These are phyloP conservation scores for Trifolium fragiferum DNA, from an alignment of 306 rosid genomes.

Conservation along the genomic window DNA sequence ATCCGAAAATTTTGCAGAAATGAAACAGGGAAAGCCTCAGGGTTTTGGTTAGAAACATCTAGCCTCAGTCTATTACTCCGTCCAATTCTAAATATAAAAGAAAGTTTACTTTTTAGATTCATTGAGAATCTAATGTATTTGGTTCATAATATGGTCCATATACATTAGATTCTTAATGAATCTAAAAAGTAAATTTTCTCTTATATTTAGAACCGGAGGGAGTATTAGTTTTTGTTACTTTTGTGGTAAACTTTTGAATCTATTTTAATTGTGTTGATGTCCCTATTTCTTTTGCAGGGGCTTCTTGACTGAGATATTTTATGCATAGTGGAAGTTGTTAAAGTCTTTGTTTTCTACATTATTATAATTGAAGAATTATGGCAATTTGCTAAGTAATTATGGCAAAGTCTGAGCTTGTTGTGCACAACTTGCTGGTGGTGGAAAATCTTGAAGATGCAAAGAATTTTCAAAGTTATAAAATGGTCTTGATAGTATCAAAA, in stretches of 20 bases:
- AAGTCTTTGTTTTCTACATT: background rate
- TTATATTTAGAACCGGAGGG: too few relatives aligned
- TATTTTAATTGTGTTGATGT: slow-evolving; percentile 12
- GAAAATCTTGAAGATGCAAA: background rate
- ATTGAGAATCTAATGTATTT: too few relatives aligned
- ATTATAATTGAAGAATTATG: background rate
- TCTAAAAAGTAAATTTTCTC: too few relatives aligned
- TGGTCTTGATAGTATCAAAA: background rate
- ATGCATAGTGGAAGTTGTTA: slow-evolving; percentile 26
- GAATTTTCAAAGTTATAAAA: background rate
- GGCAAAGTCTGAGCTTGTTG: slow-evolving; percentile 34
- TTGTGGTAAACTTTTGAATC: background rate
- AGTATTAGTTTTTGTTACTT: background rate
- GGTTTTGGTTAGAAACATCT: slow-evolving; percentile 68
- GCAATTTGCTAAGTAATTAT: background rate
- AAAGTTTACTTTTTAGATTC: too few relatives aligned
- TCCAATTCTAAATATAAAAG: too few relatives aligned
- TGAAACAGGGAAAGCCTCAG: slow-evolving; percentile 56
- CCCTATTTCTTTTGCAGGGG: slow-evolving; percentile 55
- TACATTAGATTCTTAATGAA: too few relatives aligned
- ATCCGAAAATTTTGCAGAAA: slow-evolving; percentile 56
- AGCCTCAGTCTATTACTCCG: background rate
- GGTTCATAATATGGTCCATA: too few relatives aligned
- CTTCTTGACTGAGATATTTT: slow-evolving; percentile 61
- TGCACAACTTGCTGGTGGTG: slow-evolving; percentile 20